Conservation (phyloP, 2,329 filamentous ascomycete species). For the Tolypocladium tundrense region DNA sequence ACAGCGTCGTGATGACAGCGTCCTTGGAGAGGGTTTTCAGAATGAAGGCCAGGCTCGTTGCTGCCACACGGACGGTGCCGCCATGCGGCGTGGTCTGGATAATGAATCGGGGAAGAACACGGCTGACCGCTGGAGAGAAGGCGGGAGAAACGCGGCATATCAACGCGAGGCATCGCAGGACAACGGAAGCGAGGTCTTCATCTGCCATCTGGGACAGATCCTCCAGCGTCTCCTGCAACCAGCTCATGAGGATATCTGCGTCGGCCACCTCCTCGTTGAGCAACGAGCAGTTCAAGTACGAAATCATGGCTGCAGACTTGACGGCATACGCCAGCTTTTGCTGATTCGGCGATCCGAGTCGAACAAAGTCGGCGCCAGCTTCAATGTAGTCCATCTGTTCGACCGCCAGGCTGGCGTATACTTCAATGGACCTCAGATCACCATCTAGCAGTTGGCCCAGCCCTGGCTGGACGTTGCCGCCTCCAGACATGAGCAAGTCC, state of each 20-base stretch:
- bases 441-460: constrained; percentile 30
- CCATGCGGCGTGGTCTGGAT: constrained; percentile 69
- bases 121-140: constrained; percentile 65
- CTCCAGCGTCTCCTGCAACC: constrained; percentile 74
- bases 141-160: constrained; percentile 65
- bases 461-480: constrained; percentile 30
- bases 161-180: constrained; percentile 73
- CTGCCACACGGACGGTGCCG: constrained; percentile 63
- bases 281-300: constrained; percentile 76
- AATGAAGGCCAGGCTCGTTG: constrained; percentile 74
- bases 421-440: constrained; percentile 47
- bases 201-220: constrained; percentile 78
- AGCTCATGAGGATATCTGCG: constrained; percentile 65
- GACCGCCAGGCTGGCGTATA: constrained; percentile 60
- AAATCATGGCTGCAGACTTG: constrained; percentile 71
- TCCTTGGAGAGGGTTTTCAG: constrained; percentile 80
- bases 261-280: constrained; percentile 76
- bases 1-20: constrained; percentile 86
- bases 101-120: constrained; percentile 75
- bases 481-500: constrained; percentile 58
- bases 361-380: constrained; percentile 77
- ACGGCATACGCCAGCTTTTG: constrained; percentile 78
- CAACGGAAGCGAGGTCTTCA: constrained; percentile 62
- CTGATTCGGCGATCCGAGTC: constrained; percentile 72
- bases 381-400: constrained; percentile 83